Conservation (phyloP, 208 protist species). For the Herpetomonas tarakana region DNA sequence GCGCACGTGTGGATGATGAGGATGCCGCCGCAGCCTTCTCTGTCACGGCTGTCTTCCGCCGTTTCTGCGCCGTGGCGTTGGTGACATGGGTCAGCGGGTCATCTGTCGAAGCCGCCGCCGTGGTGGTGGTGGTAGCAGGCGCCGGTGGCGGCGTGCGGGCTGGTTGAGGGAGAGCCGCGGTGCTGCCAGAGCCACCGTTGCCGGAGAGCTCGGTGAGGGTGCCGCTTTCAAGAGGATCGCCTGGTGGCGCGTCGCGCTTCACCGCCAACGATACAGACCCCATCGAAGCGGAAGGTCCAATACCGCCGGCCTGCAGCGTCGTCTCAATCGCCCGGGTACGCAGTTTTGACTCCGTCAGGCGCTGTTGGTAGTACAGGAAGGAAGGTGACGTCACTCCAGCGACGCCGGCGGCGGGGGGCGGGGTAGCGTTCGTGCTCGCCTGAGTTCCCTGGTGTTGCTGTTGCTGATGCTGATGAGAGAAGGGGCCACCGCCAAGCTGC, state of each 20-base stretch:
- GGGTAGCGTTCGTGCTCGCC: not conserved
- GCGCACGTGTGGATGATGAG: not conserved
- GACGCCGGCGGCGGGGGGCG: not conserved
- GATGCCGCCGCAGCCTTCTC: not conserved
- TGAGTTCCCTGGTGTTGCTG: constrained; percentile 1
- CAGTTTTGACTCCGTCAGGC: not conserved
- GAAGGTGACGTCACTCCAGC: not conserved
- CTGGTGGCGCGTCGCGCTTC: not conserved
- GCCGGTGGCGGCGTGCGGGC: not conserved
- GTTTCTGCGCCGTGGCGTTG: not conserved
- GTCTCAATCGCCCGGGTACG: constrained; percentile 1
- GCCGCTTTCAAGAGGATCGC: not conserved
- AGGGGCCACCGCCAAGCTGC: not conserved
- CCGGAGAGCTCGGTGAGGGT: not conserved
- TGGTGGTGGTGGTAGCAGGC: not conserved
- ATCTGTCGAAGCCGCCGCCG: not conserved
- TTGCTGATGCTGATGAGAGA: not conserved
- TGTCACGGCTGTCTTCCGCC: not conserved
- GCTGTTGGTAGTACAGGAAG: constrained; percentile 3
- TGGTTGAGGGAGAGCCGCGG: not conserved
- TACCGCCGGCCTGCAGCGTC: not conserved
- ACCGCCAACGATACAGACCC: not conserved
- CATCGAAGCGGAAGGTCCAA: not conserved
- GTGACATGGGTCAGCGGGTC: not conserved
- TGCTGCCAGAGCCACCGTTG: not conserved